Conservation (phyloP, 2,329 filamentous ascomycete species). For the Chalaropsis thielavioides region DNA sequence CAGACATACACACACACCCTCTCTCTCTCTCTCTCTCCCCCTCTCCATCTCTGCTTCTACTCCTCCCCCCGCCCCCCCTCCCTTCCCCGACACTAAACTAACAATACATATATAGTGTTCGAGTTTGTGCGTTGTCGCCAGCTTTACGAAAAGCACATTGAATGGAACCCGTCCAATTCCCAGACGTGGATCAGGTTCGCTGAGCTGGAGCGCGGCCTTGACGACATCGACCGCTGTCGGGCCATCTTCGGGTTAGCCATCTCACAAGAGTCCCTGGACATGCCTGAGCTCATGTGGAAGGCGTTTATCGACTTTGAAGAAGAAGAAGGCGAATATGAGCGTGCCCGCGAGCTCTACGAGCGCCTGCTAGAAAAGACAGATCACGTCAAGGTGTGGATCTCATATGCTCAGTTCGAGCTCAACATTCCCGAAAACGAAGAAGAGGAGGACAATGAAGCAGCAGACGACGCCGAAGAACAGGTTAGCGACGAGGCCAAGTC, state of each 20-base stretch:
- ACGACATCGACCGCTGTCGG: slow-evolving; percentile 74
- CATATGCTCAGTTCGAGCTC: slow-evolving; percentile 96
- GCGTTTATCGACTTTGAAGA: slow-evolving; percentile 98
- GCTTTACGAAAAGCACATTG: slow-evolving; percentile 84
- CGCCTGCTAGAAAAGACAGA: slow-evolving; percentile 86
- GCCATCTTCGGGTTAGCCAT: slow-evolving; percentile 89
- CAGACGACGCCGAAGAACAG: slow-evolving; percentile 48
- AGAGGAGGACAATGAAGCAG: slow-evolving; percentile 39
- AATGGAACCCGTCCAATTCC: slow-evolving; percentile 80
- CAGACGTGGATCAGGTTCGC: slow-evolving; percentile 96
- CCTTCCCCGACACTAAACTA: background rate
- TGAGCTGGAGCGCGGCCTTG: slow-evolving; percentile 78
- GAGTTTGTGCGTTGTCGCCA: slow-evolving; percentile 86
- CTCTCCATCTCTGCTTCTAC: too few relatives aligned
- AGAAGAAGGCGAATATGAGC: slow-evolving; percentile 80
- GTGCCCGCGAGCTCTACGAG: slow-evolving; percentile 72
- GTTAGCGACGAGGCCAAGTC: slow-evolving; percentile 73
- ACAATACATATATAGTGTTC: slow-evolving; percentile 39
- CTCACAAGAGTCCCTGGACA: slow-evolving; percentile 69
- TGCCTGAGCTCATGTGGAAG: slow-evolving; percentile 97
- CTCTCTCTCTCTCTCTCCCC: too few relatives aligned
- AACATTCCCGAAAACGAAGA: slow-evolving; percentile 67
- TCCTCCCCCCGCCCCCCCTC: background rate
- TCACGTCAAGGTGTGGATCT: slow-evolving; percentile 98
- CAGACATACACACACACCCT: too few relatives aligned